Percentiles rank a stretch among this genome's conserved stretches.
Evolutionary conservation across 257 asterid genomes (phyloP).

Genomic region (Avicennia marina): DNA sequence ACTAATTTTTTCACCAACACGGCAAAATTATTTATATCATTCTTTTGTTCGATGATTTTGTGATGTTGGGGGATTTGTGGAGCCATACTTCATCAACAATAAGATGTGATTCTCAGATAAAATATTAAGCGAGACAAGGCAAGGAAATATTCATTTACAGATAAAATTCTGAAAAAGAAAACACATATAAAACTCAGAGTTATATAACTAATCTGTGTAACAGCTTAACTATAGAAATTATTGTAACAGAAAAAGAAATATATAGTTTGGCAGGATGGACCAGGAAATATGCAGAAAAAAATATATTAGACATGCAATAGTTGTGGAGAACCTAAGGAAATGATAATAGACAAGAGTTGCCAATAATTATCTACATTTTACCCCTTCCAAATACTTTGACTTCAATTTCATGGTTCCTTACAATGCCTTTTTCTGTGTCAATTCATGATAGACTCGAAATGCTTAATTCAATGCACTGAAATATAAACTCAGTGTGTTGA

Average conservation of each 20-base stretch:
- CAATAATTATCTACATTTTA: not conserved
- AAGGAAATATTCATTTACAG: not conserved
- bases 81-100: not conserved
- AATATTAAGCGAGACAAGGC: too few relatives aligned
- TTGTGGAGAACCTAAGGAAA: not conserved
- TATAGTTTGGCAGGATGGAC: not conserved
- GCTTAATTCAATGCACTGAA: conserved; percentile 7
- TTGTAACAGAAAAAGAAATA: too few relatives aligned
- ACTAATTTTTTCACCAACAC: too few relatives aligned
- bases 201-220: not conserved
- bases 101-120: too few relatives aligned
- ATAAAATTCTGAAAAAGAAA: not conserved
- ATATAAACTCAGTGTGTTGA: too few relatives aligned
- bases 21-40: too few relatives aligned
- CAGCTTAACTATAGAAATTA: not conserved
- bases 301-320: not conserved
- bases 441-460: not conserved
- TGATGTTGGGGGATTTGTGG: not conserved
- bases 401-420: not conserved
- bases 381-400: not conserved
- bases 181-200: not conserved
- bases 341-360: not conserved
- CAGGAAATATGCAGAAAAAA: not conserved
- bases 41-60: not conserved
- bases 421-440: not conserved